A percentile compares a stretch with the other conserved stretches of the same genome.
Conservation (phyloP, 78 protist species). For the Isochrysis galbana region DNA sequence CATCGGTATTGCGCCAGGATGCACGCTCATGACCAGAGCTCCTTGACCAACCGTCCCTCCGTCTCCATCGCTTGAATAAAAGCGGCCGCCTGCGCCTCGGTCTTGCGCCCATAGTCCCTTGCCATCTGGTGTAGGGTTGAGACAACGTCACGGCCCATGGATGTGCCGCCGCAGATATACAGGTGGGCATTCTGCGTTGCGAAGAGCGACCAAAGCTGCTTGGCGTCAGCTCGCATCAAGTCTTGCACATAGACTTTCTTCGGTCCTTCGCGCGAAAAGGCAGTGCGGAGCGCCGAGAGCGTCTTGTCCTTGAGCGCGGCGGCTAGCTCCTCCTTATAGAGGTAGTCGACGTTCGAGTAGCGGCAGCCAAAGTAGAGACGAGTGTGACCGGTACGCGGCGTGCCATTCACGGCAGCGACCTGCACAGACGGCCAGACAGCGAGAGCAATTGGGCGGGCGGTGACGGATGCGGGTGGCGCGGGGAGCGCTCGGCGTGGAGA, state of each 20-base stretch:
- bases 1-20: too few relatives aligned
- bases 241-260: slow-evolving; percentile 77
- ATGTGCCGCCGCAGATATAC: slow-evolving; percentile 28
- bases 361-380: slow-evolving; percentile 39
- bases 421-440: too few relatives aligned
- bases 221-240: slow-evolving; percentile 42
- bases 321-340: slow-evolving; percentile 1
- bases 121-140: not conserved
- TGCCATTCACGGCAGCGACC: not conserved
- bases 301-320: not conserved
- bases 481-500: too few relatives aligned
- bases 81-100: not conserved
- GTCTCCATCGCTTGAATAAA: not conserved
- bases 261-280: slow-evolving; percentile 11
- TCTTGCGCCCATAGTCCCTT: not conserved
- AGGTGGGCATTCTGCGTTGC: not conserved
- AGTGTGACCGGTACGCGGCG: not conserved
- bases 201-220: slow-evolving; percentile 48
- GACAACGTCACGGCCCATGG: slow-evolving; percentile 16
- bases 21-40: slow-evolving; percentile 15
- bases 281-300: not conserved
- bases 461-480: too few relatives aligned
- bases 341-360: not conserved
- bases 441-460: too few relatives aligned
- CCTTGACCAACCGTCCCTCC: not conserved